Evolutionary conservation across 495 filamentous ascomycete species (phyloP), one percentile per base, ranked within the genome.

Genomic region (Delitschia confertaspora): DNA sequence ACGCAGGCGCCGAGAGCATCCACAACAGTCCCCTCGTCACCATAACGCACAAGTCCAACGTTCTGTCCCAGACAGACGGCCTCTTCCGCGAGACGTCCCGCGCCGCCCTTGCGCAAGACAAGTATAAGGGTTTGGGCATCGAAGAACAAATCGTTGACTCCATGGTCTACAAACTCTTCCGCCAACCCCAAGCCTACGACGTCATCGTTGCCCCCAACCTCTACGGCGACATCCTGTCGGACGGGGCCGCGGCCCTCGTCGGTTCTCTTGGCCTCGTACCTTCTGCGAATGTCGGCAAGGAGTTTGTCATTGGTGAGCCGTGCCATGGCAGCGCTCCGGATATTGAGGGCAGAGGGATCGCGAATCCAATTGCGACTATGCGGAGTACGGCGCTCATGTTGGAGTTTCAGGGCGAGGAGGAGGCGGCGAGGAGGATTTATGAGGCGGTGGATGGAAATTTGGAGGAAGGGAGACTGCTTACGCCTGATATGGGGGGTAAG

Each of bases 151-250:
- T 98, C 53, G 89, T 98, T 44, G 91, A 98, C 64, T 84, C 78
- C 27, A 98, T 98, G 91, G 86, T 96, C 29, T 98, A 98, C 76
- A 96, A 96, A 73, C 80, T 98, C 32, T 95, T 96, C 79, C 86
- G 87, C 11, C 84, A 95, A 66, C 91, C 91, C 34, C 75, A 77
- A 49, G 76, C 76, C 55, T 98, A 96, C 77, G 91, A 98, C 61
- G 93, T 98, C 42, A 91, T 98, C 55, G 91, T 98, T 26, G 91
- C 93, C 22, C 91, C 91, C 5, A 98, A 98, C 68, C 75, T 98
- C 20, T 98, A 98, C 69, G 91, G 91, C 51, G 91, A 98, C 63
- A 89, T 98, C 51, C 73, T 98, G 27, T 93, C 85, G 2, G 91
- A 98, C 65, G 93, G 87, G 44, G 91, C 91, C 18, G 91, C 93